A percentile compares a stretch with the other conserved stretches of the same genome.
These are phyloP conservation scores for Globisporangium carolinianum DNA, from an alignment of 352 stramenopile genomes.

Conservation along the genomic window DNA sequence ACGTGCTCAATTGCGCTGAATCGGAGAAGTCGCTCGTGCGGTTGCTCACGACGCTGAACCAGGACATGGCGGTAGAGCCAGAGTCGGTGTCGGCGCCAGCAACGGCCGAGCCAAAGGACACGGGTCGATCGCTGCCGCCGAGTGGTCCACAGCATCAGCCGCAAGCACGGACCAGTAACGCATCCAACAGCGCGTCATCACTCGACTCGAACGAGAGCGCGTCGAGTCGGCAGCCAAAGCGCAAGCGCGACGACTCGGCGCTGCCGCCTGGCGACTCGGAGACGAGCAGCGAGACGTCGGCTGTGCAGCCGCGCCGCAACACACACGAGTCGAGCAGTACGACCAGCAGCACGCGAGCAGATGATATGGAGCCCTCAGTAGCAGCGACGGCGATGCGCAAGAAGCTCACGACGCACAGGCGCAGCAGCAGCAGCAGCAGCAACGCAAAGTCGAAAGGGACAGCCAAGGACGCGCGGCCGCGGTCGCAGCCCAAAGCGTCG, in stretches of 20 bases:
- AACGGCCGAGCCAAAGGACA: too few species aligned
- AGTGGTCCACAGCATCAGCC: too few species aligned
- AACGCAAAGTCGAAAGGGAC: conserved; percentile 13
- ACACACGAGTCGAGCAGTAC: too few species aligned
- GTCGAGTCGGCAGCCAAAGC: conserved; percentile 15
- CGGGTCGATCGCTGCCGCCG: too few species aligned
- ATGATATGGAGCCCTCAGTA: neutral
- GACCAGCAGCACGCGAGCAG: too few species aligned
- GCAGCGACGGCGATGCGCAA: neutral
- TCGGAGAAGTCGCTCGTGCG: conserved; percentile 66
- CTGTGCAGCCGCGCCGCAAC: neutral
- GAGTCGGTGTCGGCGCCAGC: neutral
- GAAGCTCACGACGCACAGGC: neutral
- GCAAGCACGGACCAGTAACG: too few species aligned
- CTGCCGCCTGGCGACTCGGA: conserved; percentile 5
- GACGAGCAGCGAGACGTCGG: conserved; percentile 10
- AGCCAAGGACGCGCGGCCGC: conserved; percentile 4
- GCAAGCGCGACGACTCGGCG: conserved; percentile 18
- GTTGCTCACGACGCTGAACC: conserved; percentile 53
- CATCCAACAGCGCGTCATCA: neutral
- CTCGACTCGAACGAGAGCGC: too few species aligned
- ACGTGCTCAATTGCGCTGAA: conserved; percentile 57
- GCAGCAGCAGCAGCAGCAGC: neutral
- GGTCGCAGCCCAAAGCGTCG: conserved; percentile 3
- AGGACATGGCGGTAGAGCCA: conserved; percentile 14